Evolutionary conservation across 805 yeast species (phyloP).

Genomic region (Brettanomyces bruxellensis): DNA sequence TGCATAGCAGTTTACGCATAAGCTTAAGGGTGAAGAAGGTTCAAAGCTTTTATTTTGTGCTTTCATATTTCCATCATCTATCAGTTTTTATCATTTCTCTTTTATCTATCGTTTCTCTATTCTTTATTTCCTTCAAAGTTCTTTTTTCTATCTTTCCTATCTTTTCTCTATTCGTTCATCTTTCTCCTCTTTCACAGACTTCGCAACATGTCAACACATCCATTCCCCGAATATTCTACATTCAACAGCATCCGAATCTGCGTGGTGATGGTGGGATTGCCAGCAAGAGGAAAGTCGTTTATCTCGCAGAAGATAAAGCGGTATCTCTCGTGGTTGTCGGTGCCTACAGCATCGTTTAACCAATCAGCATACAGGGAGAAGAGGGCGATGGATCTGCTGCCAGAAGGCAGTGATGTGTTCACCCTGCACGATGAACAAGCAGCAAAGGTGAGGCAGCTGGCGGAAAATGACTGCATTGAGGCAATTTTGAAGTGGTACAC

Average conservation of each 20-base stretch:
- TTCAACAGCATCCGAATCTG: slow-evolving; percentile 71
- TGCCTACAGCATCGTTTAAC: slow-evolving; percentile 78
- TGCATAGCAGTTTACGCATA: too few relatives aligned
- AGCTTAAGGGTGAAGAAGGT: too few relatives aligned
- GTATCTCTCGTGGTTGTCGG: slow-evolving; percentile 86
- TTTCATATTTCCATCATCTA: too few relatives aligned
- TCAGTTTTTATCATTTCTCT: too few relatives aligned
- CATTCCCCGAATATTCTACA: slow-evolving; percentile 27
- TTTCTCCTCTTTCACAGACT: too few relatives aligned
- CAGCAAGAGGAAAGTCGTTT: slow-evolving; percentile 89
- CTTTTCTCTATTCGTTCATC: too few relatives aligned
- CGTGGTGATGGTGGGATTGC: slow-evolving; percentile 83
- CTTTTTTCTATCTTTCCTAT: too few relatives aligned
- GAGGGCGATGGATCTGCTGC: slow-evolving; percentile 44
- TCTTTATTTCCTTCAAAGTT: too few relatives aligned
- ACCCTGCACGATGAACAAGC: slow-evolving; percentile 46
- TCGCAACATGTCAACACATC: too few relatives aligned
- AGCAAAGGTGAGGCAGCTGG: slow-evolving; percentile 34
- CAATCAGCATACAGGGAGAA: slow-evolving; percentile 80
- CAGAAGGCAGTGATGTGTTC: slow-evolving; percentile 59
- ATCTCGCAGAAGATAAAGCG: slow-evolving; percentile 92
- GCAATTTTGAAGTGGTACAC: slow-evolving; percentile 86
- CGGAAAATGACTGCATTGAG: slow-evolving; percentile 60
- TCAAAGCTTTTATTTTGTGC: too few relatives aligned
- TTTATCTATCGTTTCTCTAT: too few relatives aligned